These are phyloP conservation scores for Rhododendron ferrugineum DNA, from an alignment of 148 eudicot species.

Conservation along the genomic window DNA sequence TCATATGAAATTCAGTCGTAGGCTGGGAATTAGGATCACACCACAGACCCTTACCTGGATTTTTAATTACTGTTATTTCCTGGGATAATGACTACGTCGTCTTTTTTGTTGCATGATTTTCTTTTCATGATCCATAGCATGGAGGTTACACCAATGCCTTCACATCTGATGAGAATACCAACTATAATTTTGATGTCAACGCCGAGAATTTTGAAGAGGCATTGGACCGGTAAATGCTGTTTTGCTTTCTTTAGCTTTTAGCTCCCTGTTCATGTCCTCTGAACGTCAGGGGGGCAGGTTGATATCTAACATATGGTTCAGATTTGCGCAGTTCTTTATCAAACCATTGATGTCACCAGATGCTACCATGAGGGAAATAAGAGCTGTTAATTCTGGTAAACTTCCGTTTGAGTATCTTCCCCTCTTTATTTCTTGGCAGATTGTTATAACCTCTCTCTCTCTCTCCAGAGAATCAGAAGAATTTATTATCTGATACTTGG, in stretches of 20 bases:
- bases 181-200: constrained; percentile 79
- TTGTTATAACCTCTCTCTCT: neutral
- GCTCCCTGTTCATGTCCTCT: neutral
- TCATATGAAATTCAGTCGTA: neutral
- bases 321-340: constrained; percentile 95
- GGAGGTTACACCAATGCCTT: constrained; percentile 91
- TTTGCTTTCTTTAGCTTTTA: neutral
- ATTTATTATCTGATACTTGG: constrained; percentile 80
- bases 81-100: neutral
- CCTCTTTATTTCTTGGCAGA: neutral
- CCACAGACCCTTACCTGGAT: neutral
- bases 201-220: constrained; percentile 85
- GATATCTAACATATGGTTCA: constrained; percentile 17
- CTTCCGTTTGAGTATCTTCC: constrained; percentile 1
- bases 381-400: constrained; percentile 92
- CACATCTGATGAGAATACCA: constrained; percentile 70
- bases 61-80: neutral
- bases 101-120: neutral
- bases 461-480: constrained; percentile 69
- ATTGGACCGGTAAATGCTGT: constrained; percentile 58
- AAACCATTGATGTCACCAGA: constrained; percentile 94
- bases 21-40: neutral
- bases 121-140: constrained; percentile 43
- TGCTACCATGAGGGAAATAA: constrained; percentile 92
- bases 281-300: neutral